Base-by-base conservation (phyloP, 2,329 filamentous ascomycete genomes). In the Thelonectria olida region DNA sequence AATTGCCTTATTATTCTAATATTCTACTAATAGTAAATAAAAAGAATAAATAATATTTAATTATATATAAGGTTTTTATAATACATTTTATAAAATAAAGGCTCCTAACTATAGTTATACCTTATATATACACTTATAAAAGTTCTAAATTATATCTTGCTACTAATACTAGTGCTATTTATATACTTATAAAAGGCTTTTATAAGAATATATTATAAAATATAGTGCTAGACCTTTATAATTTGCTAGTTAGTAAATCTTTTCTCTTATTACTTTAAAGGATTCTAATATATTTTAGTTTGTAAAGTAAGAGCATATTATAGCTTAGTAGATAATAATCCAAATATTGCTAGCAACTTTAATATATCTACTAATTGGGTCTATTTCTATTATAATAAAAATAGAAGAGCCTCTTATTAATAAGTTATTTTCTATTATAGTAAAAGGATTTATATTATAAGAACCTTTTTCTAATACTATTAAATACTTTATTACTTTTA, bases 401-500 rank as follows among this genome's bases (percentile, higher is more conserved):
- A 54, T 42, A n/a, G 65, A 64, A 28, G 66, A 72, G 41, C 63
- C 69, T 4, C 28, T 65, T 13, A 65, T 73, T 39, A 64, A 61
- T 15, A 66, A 49, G 45, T 13, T 73, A 34, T 58, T 64, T 53
- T 65, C 39, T 7, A 48, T 49, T 20, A 34, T 44, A 9, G 13
- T 17, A 2, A 20, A 59, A 48, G 19, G 34, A 3, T 19, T 61
- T 12, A 22, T 13, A 4, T 15, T 27, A 20, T 22, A 54, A 38
- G 66, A 69, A 15, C 72, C 71, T 41, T 73, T 73, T 38, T 44
- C 34, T 12, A 62, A 23, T 13, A 28, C 64, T 15, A 22, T 41
- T 6, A 61, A 70, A 17, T 73, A 73, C 61, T 72, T 72, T 19
- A 55, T 45, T n/a, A 61, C 67, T 41, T 47, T 68, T 44, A 67